Evolutionary conservation across 148 eudicot genomes (phyloP).

Genomic region (Diospyros lotus): DNA sequence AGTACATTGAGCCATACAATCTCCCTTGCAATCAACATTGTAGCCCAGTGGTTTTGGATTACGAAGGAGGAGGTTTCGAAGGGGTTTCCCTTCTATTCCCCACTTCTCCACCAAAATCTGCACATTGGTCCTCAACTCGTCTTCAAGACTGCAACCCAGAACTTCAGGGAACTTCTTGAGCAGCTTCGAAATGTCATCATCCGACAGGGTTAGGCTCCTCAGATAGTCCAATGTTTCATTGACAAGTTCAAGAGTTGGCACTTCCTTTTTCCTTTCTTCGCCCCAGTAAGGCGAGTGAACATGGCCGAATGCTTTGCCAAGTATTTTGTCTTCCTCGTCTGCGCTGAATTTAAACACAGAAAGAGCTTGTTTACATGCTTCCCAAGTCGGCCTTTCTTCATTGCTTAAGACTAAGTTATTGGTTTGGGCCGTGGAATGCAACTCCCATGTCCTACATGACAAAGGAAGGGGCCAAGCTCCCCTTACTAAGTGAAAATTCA

Average conservation of each 20-base stretch:
- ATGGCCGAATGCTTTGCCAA: conserved; percentile 89
- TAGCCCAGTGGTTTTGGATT: conserved; percentile 87
- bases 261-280: conserved; percentile 69
- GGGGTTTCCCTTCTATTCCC: conserved; percentile 80
- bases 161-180: conserved; percentile 97
- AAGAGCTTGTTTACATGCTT: conserved; percentile 55
- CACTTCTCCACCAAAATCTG: conserved; percentile 59
- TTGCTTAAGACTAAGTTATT: conserved; percentile 34
- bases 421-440: conserved; percentile 42
- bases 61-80: conserved; percentile 69
- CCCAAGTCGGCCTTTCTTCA: conserved; percentile 72
- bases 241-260: conserved; percentile 55
- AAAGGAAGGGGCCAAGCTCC: conserved; percentile 13
- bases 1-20: conserved; percentile 92
- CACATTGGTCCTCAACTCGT: conserved; percentile 69
- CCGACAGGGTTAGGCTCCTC: conserved; percentile 67
- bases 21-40: conserved; percentile 95
- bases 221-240: conserved; percentile 54
- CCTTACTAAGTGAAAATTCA: conserved; percentile 17
- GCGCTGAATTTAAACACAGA: conserved; percentile 45
- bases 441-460: conserved; percentile 45
- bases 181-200: conserved; percentile 69
- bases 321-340: conserved; percentile 78
- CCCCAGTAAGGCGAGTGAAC: conserved; percentile 92
- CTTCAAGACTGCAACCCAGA: conserved; percentile 80